A percentile compares a stretch with the other conserved stretches of the same genome.
Conservation (phyloP, 345 rosid species). For the Arabidopsis thaliana region DNA sequence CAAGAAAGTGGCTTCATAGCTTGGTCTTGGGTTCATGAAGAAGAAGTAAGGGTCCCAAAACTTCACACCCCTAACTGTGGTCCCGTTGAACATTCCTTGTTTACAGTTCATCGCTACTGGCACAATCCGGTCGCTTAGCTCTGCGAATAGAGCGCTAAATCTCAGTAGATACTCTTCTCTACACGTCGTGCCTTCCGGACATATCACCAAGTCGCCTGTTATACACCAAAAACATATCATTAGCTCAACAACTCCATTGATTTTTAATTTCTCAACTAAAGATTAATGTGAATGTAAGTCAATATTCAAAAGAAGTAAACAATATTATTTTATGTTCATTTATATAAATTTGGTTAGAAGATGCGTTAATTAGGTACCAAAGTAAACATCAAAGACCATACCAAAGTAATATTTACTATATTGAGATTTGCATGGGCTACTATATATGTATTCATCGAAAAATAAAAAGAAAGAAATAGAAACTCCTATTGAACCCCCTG, state of each 20-base stretch:
- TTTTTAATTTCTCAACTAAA: neutral
- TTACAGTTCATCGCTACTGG: constrained; percentile 90
- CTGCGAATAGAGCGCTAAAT: constrained; percentile 93
- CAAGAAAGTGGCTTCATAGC: constrained; percentile 73
- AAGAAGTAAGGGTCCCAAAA: constrained; percentile 93
- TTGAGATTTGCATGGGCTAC: too few relatives aligned
- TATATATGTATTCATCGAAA: too few relatives aligned
- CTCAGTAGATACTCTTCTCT: constrained; percentile 79
- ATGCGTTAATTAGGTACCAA: too few relatives aligned
- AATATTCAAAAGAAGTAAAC: neutral
- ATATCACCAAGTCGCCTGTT: constrained; percentile 88
- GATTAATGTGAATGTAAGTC: neutral
- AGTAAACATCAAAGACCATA: too few relatives aligned
- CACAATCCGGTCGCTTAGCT: constrained; percentile 90
- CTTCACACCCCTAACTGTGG: constrained; percentile 89
- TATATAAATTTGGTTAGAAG: too few relatives aligned
- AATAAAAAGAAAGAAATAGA: too few relatives aligned
- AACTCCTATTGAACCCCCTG: too few relatives aligned
- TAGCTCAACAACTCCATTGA: neutral
- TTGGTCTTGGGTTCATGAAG: constrained; percentile 95
- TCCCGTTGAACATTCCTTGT: constrained; percentile 85
- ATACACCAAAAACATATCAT: neutral
- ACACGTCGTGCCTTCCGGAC: constrained; percentile 97
- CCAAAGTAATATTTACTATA: too few relatives aligned
- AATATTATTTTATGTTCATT: too few relatives aligned